Base-by-base conservation (phyloP, 148 eudicot species). In the Pouteria glomerata region DNA sequence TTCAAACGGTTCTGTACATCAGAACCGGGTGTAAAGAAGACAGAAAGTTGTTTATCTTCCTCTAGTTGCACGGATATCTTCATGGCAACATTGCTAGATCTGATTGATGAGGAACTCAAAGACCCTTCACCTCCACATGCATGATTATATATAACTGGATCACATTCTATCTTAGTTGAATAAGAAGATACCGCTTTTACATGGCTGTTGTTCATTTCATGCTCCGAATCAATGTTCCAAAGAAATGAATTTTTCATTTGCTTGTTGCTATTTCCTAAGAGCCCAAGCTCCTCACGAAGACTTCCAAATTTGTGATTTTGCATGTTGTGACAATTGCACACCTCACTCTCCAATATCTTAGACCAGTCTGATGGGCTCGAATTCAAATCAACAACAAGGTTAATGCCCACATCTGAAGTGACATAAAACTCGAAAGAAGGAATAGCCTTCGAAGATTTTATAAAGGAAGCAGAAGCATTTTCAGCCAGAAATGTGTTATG, bases 341-440 rank as follows among this genome's bases (percentile, higher is more conserved):
- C 72, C 66, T 65, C 81, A 62, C 64, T 56, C 67, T 79, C 78
- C 69, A 84, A 42, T 58, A 75, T 82, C 45, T 71, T 80, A 58
- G 70, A 24, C 85, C 85, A 79, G 35, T 86, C 85, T 75, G 85
- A 63, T 34, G 77, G 71, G 50, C 72, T 84, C 71, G 90, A 75
- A 69, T 82, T 76, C 73, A 86, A 74, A 76, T 86, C 90, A 75
- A 86, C 87, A 76, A 30, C 42, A 58, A 86, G 83, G 74, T 84
- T 75, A 61, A 86, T 77, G 45, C 90, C 90, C 47, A 77, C 83
- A 39, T 78, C 85, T 58, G 73, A 73, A 59, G 76, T 69, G 58
- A 81, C 80, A 53, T 79, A 68, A 69, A 72, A 86, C 65, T 74
- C 79, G 26, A 82, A 86, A 62, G 73, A 57, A 42, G 84, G 71